These are phyloP conservation scores for Acanthamoeba triangularis DNA, from an alignment of 208 protist species.

Conservation along the genomic window DNA sequence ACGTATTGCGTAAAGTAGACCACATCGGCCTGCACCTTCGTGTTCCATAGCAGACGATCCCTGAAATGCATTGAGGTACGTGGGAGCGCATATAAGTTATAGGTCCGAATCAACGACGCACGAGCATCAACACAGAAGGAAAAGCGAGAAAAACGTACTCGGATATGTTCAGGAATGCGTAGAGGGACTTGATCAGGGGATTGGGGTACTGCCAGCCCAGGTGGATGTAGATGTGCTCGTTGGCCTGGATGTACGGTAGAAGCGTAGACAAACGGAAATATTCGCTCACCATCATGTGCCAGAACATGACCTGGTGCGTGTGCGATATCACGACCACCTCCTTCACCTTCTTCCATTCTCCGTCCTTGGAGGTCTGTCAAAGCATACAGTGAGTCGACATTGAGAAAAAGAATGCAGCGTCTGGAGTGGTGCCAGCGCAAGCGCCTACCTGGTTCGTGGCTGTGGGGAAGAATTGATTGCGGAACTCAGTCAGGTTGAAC, in stretches of 20 bases:
- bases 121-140: neutral
- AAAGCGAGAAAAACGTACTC: neutral
- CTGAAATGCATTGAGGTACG: neutral
- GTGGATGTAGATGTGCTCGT: conserved; percentile 51
- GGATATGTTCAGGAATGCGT: neutral
- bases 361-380: neutral
- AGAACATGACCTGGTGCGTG: conserved; percentile 57
- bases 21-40: conserved; percentile 21
- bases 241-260: conserved; percentile 50
- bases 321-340: conserved; percentile 59
- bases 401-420: neutral
- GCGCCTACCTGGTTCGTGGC: neutral
- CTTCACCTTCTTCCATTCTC: conserved; percentile 30
- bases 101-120: no score
- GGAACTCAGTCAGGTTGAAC: neutral
- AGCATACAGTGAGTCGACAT: neutral
- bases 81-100: neutral
- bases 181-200: neutral
- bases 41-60: neutral
- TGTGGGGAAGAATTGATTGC: neutral
- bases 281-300: conserved; percentile 61
- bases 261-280: conserved; percentile 37
- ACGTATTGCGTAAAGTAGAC: conserved; percentile 25
- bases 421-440: neutral
- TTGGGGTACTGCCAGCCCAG: conserved; percentile 5